Evolutionary conservation across 768 basidiomycete genomes (phyloP).

Genomic region (Mycena alexandri): DNA sequence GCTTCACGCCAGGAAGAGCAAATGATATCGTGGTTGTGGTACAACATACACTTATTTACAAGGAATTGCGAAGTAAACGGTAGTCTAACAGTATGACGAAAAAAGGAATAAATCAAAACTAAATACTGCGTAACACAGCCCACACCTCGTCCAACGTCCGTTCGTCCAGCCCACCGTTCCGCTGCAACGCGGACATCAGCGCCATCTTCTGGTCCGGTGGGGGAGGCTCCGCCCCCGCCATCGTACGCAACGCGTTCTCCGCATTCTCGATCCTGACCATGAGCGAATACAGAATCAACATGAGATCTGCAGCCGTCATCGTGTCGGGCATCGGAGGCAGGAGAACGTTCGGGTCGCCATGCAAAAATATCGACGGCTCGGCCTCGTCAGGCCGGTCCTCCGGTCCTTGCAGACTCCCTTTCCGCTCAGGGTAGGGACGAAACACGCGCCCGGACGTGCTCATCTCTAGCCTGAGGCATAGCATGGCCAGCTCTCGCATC

Average conservation of each 20-base stretch:
- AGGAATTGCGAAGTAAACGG: neutral
- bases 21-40: constrained; percentile 8
- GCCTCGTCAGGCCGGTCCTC: constrained; percentile 39
- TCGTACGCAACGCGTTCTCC: constrained; percentile 52
- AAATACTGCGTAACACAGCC: constrained; percentile 47
- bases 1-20: too few relatives aligned
- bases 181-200: constrained; percentile 52
- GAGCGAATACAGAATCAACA: constrained; percentile 81
- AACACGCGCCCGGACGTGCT: constrained; percentile 75
- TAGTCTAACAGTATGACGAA: constrained; percentile 26
- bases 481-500: constrained; percentile 76
- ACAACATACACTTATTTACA: constrained; percentile 32
- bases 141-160: constrained; percentile 61
- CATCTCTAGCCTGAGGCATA: constrained; percentile 86
- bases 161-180: constrained; percentile 57
- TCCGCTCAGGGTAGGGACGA: constrained; percentile 58
- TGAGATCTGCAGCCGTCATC: constrained; percentile 79
- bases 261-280: constrained; percentile 84
- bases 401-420: constrained; percentile 53
- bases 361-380: constrained; percentile 54
- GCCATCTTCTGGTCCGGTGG: constrained; percentile 42
- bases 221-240: constrained; percentile 34
- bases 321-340: constrained; percentile 78
- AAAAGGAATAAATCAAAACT: constrained; percentile 36
- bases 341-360: constrained; percentile 61